Evolutionary conservation across 2,329 filamentous ascomycete species (phyloP).

Genomic region (Neospermospora avenae): DNA sequence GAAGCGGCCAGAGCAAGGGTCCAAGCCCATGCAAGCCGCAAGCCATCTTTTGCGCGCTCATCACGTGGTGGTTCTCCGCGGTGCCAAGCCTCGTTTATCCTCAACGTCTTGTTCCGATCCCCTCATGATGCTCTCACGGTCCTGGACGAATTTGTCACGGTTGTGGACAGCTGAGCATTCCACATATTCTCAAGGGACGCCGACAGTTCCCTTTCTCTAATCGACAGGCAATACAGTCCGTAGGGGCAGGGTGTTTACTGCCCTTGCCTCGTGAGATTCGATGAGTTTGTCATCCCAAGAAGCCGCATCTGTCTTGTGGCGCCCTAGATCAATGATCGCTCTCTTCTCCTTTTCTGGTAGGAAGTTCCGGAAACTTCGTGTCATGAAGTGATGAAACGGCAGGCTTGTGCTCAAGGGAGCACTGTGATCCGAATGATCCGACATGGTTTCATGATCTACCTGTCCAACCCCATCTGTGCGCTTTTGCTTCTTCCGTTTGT

Average conservation of each 20-base stretch:
- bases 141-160: neutral
- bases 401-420: neutral
- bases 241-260: neutral
- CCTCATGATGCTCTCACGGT: neutral
- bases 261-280: neutral
- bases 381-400: neutral
- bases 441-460: neutral
- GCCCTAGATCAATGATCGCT: neutral
- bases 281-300: neutral
- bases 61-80: neutral
- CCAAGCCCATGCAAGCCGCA: neutral
- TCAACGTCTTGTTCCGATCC: neutral
- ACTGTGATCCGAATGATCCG: neutral
- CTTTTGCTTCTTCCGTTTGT: neutral
- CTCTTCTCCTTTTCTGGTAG: neutral
- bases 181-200: no score
- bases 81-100: neutral
- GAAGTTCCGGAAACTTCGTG: neutral
- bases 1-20: neutral
- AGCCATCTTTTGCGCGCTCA: no score
- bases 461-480: neutral
- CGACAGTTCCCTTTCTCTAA: no score
- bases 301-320: neutral
- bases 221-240: no score
- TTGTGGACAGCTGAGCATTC: no score